Percentiles rank a stretch among this genome's conserved stretches.
Conservation (phyloP, 441 rosid genomes). For the Gossypium aridum region DNA sequence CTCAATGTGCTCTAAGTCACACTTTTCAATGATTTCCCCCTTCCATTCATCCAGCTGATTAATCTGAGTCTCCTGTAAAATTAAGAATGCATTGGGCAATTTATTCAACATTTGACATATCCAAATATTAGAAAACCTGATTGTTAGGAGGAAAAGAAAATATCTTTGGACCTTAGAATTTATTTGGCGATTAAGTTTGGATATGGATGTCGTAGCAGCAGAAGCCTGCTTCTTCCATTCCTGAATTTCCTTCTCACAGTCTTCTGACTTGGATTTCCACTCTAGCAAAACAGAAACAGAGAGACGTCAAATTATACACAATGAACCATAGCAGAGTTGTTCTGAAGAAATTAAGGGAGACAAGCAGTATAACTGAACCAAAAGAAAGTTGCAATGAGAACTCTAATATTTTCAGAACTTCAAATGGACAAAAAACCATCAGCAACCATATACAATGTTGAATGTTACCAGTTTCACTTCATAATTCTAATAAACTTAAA, state of each 20-base stretch:
- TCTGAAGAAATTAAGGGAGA: background rate
- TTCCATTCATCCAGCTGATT: slow-evolving; percentile 62
- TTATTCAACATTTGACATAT: slow-evolving; percentile 3
- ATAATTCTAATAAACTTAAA: background rate
- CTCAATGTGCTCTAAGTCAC: slow-evolving; percentile 77
- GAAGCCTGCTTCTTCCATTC: slow-evolving; percentile 91
- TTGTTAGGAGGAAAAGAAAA: slow-evolving; percentile 2
- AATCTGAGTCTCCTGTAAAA: slow-evolving; percentile 72
- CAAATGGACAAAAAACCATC: background rate
- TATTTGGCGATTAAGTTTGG: slow-evolving; percentile 80
- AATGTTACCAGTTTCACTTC: slow-evolving; percentile 2
- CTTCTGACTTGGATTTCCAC: slow-evolving; percentile 87
- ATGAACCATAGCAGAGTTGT: background rate
- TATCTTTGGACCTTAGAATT: slow-evolving; percentile 57
- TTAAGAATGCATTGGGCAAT: slow-evolving; percentile 18
- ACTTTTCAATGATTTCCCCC: slow-evolving; percentile 75
- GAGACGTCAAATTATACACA: background rate
- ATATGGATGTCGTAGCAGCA: slow-evolving; percentile 64
- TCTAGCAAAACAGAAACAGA: slow-evolving; percentile 35
- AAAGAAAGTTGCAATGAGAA: background rate
- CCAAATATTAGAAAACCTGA: slow-evolving; percentile 7
- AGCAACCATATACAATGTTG: slow-evolving; percentile 1
- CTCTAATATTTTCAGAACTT: background rate
- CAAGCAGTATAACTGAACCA: background rate
- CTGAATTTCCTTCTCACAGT: slow-evolving; percentile 84